Percentiles rank a stretch among this genome's conserved stretches.
phyloP scores from a whole-genome alignment of 1,284 basidiomycete genomes.

The Vanrija sp. region DNA sequence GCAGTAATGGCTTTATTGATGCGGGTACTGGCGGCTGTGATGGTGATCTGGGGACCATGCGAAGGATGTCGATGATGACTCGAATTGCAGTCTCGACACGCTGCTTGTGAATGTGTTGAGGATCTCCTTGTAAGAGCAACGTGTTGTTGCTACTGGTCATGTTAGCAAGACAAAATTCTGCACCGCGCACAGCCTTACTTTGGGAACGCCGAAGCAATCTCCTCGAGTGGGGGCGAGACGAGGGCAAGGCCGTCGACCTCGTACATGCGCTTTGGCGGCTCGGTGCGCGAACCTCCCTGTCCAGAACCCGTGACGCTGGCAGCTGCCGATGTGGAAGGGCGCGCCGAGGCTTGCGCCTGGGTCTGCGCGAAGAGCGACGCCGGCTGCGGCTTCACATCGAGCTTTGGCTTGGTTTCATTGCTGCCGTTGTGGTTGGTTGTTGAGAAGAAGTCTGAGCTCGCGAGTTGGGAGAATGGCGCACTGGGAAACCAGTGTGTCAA shows the following conservation, averaged over 20 bases:
- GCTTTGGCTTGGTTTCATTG: not conserved
- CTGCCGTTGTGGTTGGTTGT: not conserved
- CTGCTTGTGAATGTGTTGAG: slow-evolving; percentile 41
- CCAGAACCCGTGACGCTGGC: slow-evolving; percentile 19
- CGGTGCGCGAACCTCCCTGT: slow-evolving; percentile 35
- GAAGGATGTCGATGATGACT: slow-evolving; percentile 43
- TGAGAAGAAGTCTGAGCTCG: not conserved
- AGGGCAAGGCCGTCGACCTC: slow-evolving; percentile 32
- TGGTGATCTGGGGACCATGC: slow-evolving; percentile 30
- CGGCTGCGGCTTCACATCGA: not conserved
- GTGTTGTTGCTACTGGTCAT: slow-evolving; percentile 25
- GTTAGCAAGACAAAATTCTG: slow-evolving; percentile 8
- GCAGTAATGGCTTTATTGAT: slow-evolving; percentile 21
- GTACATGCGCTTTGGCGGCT: slow-evolving; percentile 37
- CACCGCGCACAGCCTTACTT: slow-evolving; percentile 13
- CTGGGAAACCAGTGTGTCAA: too few species aligned
- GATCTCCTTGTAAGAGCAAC: slow-evolving; percentile 43
- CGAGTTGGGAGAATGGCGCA: not conserved
- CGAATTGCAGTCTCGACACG: slow-evolving; percentile 47
- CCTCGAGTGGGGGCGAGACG: slow-evolving; percentile 24
- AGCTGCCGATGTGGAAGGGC: slow-evolving; percentile 4
- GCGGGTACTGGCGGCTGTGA: slow-evolving; percentile 20
- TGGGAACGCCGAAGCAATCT: slow-evolving; percentile 19
- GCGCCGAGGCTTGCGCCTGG: too few species aligned
- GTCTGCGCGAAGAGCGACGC: too few species aligned